A percentile compares a stretch with the other conserved stretches of the same genome.
Conservation (phyloP, 2,329 filamentous ascomycete genomes). For the Pyrenophora tritici-repentis region DNA sequence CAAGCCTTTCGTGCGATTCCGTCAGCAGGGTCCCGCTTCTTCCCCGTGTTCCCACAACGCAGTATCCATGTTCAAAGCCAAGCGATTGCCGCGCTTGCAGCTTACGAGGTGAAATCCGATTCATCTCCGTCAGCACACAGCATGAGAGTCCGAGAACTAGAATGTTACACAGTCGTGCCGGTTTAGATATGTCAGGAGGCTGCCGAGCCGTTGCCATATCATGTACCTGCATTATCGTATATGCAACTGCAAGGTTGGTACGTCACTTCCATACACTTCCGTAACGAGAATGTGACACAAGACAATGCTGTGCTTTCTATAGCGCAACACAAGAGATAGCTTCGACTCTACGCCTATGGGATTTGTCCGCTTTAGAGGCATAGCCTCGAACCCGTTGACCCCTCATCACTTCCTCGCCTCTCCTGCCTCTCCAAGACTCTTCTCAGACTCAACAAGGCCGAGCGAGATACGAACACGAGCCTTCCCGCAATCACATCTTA, state of each 20-base stretch:
- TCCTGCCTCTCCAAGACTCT: too few species aligned
- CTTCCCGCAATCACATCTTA: neutral
- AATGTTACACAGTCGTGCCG: too few species aligned
- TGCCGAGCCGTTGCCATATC: neutral
- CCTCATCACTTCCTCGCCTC: too few species aligned
- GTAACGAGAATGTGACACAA: too few species aligned
- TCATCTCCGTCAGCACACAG: neutral
- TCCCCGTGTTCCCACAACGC: neutral
- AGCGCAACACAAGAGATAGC: too few species aligned
- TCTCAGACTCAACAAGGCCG: neutral
- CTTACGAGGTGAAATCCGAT: neutral
- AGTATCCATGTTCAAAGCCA: neutral
- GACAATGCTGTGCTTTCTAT: too few species aligned
- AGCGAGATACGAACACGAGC: neutral
- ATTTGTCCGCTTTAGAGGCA: too few species aligned
- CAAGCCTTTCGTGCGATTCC: conserved; percentile 1
- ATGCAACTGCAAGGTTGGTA: neutral
- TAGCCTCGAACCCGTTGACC: too few species aligned
- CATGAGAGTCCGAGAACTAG: neutral
- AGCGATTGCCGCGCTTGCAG: neutral
- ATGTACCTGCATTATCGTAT: neutral
- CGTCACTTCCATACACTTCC: neutral
- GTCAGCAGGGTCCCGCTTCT: neutral
- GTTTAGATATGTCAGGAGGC: neutral
- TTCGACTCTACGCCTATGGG: too few species aligned